Conservation (phyloP, 1,284 basidiomycete species). For the Veloboletus limbatus region DNA sequence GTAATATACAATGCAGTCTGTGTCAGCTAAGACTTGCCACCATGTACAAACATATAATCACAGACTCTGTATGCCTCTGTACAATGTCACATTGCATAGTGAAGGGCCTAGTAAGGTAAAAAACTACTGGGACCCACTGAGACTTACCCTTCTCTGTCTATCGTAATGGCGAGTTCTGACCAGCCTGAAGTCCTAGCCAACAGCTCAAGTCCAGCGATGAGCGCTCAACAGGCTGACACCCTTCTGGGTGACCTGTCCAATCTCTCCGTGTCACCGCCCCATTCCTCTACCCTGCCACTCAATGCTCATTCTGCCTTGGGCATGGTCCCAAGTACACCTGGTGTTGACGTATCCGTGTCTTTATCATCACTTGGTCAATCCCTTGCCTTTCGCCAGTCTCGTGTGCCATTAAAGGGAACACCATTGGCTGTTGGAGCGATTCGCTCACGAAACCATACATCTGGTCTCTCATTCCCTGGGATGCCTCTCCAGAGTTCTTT, state of each 20-base stretch:
- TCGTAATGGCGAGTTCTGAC: not conserved
- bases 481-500: not conserved
- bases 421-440: not conserved
- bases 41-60: no score
- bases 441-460: no score
- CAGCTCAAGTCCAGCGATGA: no score
- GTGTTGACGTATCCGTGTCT: not conserved
- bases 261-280: not conserved
- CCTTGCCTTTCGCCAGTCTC: not conserved
- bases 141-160: no score
- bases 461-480: no score
- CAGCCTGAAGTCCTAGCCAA: not conserved
- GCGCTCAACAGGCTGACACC: not conserved
- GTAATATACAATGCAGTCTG: no score
- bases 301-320: not conserved
- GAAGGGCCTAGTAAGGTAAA: no score
- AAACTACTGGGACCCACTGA: no score
- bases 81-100: no score
- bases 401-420: not conserved
- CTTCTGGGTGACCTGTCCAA: not conserved
- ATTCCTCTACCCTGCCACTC: not conserved
- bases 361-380: not conserved
- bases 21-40: no score
- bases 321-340: not conserved
- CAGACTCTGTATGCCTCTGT: no score